Evolutionary conservation across 345 rosid species (phyloP).

Genomic region (Theobroma cacao): DNA sequence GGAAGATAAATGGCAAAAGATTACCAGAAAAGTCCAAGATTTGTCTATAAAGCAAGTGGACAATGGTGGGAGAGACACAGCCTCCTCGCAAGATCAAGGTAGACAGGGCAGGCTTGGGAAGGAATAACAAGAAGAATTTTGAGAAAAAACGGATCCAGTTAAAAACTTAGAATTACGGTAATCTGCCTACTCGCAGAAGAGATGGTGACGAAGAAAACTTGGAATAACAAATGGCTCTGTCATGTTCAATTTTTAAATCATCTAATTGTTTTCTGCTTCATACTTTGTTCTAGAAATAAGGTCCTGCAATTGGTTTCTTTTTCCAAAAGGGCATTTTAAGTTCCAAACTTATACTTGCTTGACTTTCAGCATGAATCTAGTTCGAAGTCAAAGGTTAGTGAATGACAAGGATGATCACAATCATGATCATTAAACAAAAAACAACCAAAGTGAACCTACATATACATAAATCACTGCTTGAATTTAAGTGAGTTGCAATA

Average conservation of each 20-base stretch:
- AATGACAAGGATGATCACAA: too few relatives aligned
- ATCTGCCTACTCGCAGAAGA: not conserved
- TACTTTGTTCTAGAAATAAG: too few relatives aligned
- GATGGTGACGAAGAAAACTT: not conserved
- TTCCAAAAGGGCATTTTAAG: too few relatives aligned
- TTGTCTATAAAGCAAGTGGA: not conserved
- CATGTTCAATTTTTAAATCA: not conserved
- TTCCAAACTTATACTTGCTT: too few relatives aligned
- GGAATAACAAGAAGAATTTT: not conserved
- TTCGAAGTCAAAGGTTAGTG: too few relatives aligned
- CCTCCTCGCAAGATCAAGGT: not conserved
- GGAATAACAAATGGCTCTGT: not conserved
- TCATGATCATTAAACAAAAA: too few relatives aligned
- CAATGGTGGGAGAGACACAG: not conserved
- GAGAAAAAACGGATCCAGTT: not conserved
- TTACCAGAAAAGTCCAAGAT: not conserved
- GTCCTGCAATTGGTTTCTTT: too few relatives aligned
- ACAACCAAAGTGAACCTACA: too few relatives aligned
- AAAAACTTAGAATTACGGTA: not conserved
- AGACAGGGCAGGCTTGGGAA: not conserved
- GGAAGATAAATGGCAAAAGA: constrained; percentile 1
- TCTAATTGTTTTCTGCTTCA: not conserved
- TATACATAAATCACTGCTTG: too few relatives aligned
- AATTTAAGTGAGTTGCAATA: too few relatives aligned
- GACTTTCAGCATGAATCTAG: too few relatives aligned